These are phyloP conservation scores for Phyllosticta paracitricarpa DNA, from an alignment of 2,329 filamentous ascomycete species.

Conservation along the genomic window DNA sequence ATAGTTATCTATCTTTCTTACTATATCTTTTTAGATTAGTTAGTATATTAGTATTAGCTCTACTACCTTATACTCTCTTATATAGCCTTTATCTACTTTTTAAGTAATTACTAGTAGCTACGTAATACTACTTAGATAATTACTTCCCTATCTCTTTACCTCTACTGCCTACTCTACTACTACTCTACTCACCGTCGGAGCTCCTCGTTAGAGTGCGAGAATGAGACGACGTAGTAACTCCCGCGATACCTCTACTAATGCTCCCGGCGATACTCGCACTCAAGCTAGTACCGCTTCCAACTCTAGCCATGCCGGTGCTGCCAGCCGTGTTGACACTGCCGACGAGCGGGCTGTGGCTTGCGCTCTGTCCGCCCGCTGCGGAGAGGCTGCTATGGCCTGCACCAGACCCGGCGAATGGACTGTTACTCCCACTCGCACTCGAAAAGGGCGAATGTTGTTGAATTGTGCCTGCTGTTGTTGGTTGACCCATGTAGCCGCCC, in stretches of 20 bases:
- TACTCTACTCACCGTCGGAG: not conserved
- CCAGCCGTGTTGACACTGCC: not conserved
- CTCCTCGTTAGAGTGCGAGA: not conserved
- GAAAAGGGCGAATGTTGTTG: not conserved
- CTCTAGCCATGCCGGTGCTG: not conserved
- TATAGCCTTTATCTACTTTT: no score
- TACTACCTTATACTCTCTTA: no score
- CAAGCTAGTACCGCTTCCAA: not conserved
- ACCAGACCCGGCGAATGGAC: not conserved
- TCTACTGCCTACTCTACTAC: not conserved
- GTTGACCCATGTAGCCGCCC: not conserved
- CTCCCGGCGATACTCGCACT: not conserved
- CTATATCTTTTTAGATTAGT: no score
- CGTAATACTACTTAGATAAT: not conserved
- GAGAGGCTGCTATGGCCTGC: not conserved
- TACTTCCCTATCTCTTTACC: not conserved
- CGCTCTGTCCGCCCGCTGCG: not conserved
- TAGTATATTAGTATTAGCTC: no score
- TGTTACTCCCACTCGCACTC: not conserved
- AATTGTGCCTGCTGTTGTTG: not conserved
- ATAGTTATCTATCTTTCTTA: no score
- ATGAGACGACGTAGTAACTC: not conserved
- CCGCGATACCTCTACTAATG: not conserved
- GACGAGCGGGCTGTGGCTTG: not conserved
- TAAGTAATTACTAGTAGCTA: no score